phyloP scores from a whole-genome alignment of 129 eudicot species.

The Centella asiatica region DNA sequence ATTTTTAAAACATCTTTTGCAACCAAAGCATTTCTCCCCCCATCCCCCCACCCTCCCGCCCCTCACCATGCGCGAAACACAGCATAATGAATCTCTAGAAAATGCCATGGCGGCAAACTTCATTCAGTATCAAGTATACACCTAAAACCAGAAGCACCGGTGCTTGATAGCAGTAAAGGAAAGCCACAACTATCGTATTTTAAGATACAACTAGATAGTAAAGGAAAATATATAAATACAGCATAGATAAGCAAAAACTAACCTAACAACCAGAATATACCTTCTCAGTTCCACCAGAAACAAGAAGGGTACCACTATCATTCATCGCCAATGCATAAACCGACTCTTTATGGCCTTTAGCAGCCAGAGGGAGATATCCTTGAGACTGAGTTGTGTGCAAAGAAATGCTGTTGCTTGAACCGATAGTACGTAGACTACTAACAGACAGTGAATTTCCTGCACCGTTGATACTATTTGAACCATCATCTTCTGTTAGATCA shows the following conservation, averaged over 20 bases:
- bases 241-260: conserved; percentile 6
- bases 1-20: too few relatives aligned
- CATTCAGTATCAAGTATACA: too few relatives aligned
- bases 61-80: too few relatives aligned
- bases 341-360: conserved; percentile 98
- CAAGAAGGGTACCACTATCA: conserved; percentile 86
- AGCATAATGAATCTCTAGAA: too few relatives aligned
- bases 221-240: conserved; percentile 5
- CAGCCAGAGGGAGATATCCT: conserved; percentile 69
- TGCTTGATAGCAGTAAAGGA: too few relatives aligned
- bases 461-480: conserved; percentile 51
- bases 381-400: conserved; percentile 60
- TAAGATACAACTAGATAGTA: background rate
- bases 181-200: too few relatives aligned
- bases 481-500: conserved; percentile 65
- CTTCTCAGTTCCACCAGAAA: conserved; percentile 99
- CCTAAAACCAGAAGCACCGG: too few relatives aligned
- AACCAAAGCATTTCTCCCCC: too few relatives aligned
- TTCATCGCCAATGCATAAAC: conserved; percentile 95
- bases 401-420: conserved; percentile 75
- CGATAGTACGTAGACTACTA: conserved; percentile 63
- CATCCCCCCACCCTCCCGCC: too few relatives aligned
- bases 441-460: conserved; percentile 43
- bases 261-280: conserved; percentile 26
- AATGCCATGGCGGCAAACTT: too few relatives aligned